A percentile compares a stretch with the other conserved stretches of the same genome.
phyloP scores from a whole-genome alignment of 208 protist species.

The Entamoeba invadens region DNA sequence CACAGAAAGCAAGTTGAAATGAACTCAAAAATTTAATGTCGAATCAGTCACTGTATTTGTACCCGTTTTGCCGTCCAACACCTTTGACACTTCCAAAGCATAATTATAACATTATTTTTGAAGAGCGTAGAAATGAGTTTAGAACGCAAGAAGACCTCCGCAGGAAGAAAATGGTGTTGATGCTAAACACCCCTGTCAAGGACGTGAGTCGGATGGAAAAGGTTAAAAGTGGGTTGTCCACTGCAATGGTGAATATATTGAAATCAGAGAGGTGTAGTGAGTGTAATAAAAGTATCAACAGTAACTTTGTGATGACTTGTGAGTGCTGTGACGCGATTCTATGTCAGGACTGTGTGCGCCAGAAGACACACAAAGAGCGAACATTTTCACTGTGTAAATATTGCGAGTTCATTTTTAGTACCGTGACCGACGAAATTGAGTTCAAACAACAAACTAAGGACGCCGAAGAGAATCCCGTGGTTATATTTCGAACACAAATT shows the following conservation, averaged over 20 bases:
- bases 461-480: not conserved
- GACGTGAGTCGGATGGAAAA: not conserved
- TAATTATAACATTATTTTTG: not conserved
- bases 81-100: not conserved
- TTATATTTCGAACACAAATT: not conserved
- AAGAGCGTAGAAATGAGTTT: not conserved
- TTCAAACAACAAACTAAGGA: not conserved
- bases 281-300: not conserved
- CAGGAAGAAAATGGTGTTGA: not conserved
- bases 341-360: not conserved
- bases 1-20: too few relatives aligned
- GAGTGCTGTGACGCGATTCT: not conserved
- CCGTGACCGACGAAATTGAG: not conserved
- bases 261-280: not conserved
- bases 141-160: not conserved
- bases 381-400: not conserved
- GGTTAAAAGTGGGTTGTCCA: not conserved
- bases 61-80: not conserved
- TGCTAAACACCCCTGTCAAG: too few relatives aligned
- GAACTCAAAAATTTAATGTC: too few relatives aligned
- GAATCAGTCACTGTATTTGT: too few relatives aligned
- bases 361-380: not conserved
- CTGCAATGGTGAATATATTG: not conserved
- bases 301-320: not conserved
- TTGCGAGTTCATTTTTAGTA: not conserved